Evolutionary conservation across 257 asterid species (phyloP).

Genomic region (Rhazya stricta): DNA sequence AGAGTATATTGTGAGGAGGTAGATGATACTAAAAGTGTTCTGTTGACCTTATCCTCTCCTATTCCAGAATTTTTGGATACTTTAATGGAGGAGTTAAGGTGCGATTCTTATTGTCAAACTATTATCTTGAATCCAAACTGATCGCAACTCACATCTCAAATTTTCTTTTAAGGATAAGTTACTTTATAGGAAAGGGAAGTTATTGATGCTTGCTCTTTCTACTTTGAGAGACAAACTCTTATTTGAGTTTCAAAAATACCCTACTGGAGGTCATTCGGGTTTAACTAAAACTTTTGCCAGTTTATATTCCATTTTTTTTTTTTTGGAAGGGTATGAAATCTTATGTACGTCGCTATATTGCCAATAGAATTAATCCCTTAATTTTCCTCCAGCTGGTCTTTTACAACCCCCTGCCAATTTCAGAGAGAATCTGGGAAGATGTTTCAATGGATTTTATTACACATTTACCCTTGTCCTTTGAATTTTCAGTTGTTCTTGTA

Average conservation of each 20-base stretch:
- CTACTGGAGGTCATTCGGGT: background rate
- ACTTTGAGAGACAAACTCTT: background rate
- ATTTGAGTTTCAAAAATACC: background rate
- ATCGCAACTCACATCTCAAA: too few relatives aligned
- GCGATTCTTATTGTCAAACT: too few relatives aligned
- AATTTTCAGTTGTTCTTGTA: background rate
- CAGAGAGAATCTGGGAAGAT: background rate
- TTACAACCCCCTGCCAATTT: background rate
- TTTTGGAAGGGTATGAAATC: background rate
- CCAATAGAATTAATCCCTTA: background rate
- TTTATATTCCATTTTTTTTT: background rate
- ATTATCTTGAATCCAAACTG: too few relatives aligned
- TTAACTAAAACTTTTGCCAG: background rate
- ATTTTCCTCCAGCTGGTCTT: background rate
- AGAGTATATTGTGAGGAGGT: too few relatives aligned
- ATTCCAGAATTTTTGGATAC: too few relatives aligned
- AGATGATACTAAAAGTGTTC: too few relatives aligned
- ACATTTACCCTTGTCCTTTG: background rate
- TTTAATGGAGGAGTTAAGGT: too few relatives aligned
- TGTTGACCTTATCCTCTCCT: too few relatives aligned
- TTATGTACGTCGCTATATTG: background rate
- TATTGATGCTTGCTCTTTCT: background rate
- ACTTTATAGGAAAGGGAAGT: background rate
- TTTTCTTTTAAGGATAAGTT: background rate
- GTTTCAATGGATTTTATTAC: slow-evolving; percentile 6